Percentiles rank a stretch among this genome's conserved stretches.
Conservation (phyloP, 2,329 filamentous ascomycete genomes). For the Ampelomyces quisqualis region DNA sequence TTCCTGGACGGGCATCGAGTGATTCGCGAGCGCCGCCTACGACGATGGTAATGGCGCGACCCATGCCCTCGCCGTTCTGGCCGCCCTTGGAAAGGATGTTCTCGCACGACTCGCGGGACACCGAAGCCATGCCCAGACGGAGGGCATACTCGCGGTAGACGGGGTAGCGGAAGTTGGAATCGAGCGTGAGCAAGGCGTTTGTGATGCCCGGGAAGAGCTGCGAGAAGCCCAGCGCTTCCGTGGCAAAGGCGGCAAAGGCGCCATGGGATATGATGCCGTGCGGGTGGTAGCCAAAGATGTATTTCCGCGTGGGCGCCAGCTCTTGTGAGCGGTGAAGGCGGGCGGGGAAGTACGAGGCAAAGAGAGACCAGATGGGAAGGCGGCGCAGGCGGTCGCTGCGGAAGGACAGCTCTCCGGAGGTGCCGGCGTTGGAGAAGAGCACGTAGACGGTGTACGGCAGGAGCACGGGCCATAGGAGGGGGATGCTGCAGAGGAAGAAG, state of each 20-base stretch:
- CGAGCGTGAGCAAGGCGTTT: constrained; percentile 90
- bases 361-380: constrained; percentile 79
- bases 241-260: constrained; percentile 89
- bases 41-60: constrained; percentile 94
- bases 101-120: constrained; percentile 88
- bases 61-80: constrained; percentile 76
- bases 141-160: constrained; percentile 95
- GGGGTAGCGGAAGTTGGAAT: constrained; percentile 91
- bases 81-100: constrained; percentile 83
- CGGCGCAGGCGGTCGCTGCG: constrained; percentile 74
- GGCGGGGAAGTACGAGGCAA: constrained; percentile 90
- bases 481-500: constrained; percentile 88
- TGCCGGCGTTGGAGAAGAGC: constrained; percentile 74
- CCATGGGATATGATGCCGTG: constrained; percentile 97
- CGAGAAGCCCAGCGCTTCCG: constrained; percentile 83
- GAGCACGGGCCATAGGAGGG: constrained; percentile 81
- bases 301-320: constrained; percentile 79
- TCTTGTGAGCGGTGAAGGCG: constrained; percentile 80
- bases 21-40: constrained; percentile 90
- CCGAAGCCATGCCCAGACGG: constrained; percentile 80
- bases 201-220: constrained; percentile 92
- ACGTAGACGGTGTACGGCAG: constrained; percentile 81
- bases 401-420: constrained; percentile 71
- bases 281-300: constrained; percentile 96
- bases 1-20: constrained; percentile 79